Conservation (phyloP, 805 yeast genomes). For the Suhomyces sp. region DNA sequence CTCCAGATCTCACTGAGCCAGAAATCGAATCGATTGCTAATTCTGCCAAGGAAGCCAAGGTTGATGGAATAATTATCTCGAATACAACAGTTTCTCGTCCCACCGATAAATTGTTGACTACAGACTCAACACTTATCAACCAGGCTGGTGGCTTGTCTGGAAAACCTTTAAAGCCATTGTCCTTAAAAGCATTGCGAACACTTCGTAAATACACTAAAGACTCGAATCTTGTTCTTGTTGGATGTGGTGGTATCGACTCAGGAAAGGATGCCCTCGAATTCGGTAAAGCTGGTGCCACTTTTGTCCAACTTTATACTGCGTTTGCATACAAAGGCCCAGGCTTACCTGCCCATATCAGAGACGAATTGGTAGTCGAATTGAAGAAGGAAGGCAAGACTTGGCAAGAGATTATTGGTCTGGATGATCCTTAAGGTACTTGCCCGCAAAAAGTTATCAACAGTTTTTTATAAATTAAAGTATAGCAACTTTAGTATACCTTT, state of each 20-base stretch:
- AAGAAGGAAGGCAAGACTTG: conserved; percentile 77
- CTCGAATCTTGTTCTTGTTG: conserved; percentile 71
- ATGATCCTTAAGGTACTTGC: conserved; percentile 17
- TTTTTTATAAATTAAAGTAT: too few relatives aligned
- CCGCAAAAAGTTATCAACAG: too few relatives aligned
- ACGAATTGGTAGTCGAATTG: conserved; percentile 48
- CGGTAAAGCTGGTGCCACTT: conserved; percentile 92
- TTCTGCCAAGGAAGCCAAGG: conserved; percentile 70
- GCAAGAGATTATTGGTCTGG: conserved; percentile 74
- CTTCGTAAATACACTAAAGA: conserved; percentile 78
- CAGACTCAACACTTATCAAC: conserved; percentile 35
- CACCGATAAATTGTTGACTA: conserved; percentile 48
- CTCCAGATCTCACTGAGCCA: conserved; percentile 83
- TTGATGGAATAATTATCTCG: conserved; percentile 90
- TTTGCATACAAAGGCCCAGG: conserved; percentile 95
- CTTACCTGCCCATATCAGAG: conserved; percentile 48
- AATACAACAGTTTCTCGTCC: conserved; percentile 93
- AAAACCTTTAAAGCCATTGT: conserved; percentile 78
- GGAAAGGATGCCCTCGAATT: conserved; percentile 90
- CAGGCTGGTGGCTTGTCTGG: conserved; percentile 93
- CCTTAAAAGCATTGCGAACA: conserved; percentile 67
- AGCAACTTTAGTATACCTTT: too few relatives aligned
- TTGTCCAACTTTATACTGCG: conserved; percentile 82
- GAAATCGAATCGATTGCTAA: conserved; percentile 82
- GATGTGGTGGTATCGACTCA: conserved; percentile 90